phyloP scores from a whole-genome alignment of 2,329 filamentous ascomycete species.

The Sclerotinia borealis region DNA sequence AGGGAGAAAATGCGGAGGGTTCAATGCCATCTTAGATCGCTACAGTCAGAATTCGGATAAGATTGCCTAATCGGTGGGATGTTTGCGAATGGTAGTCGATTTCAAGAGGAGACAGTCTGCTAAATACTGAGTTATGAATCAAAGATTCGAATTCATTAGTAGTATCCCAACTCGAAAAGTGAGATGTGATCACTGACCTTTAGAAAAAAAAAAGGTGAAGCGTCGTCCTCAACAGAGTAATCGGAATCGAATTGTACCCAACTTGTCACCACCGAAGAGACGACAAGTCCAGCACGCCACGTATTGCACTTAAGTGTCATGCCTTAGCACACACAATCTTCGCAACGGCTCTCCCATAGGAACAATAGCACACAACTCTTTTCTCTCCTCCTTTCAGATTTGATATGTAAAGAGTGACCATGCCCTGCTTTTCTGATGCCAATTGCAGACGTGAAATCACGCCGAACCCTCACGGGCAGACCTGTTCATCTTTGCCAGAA shows the following conservation, averaged over 20 bases:
- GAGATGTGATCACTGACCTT: constrained; percentile 23
- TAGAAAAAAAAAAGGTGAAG: constrained; percentile 27
- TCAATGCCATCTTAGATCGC: background rate
- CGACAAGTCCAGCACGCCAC: constrained; percentile 57
- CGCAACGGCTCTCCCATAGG: constrained; percentile 91
- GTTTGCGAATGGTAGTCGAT: background rate
- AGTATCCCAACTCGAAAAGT: constrained; percentile 28
- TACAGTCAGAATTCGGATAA: background rate
- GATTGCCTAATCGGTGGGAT: too few species aligned
- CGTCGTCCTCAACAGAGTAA: constrained; percentile 35
- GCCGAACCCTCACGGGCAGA: constrained; percentile 84
- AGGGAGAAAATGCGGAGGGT: background rate
- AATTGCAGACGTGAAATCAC: constrained; percentile 75
- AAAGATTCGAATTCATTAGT: constrained; percentile 23
- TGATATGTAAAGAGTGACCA: constrained; percentile 31
- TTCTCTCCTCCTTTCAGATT: constrained; percentile 29
- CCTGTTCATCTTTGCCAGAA: constrained; percentile 39
- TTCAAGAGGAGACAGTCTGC: background rate
- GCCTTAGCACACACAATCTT: constrained; percentile 68
- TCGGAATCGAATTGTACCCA: constrained; percentile 37
- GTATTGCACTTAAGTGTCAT: constrained; percentile 93
- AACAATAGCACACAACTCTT: constrained; percentile 37
- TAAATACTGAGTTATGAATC: background rate
- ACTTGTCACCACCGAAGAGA: constrained; percentile 23
- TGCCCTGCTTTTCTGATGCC: constrained; percentile 87